phyloP scores from a whole-genome alignment of 441 rosid species.

The Arabidopsis hybrid region DNA sequence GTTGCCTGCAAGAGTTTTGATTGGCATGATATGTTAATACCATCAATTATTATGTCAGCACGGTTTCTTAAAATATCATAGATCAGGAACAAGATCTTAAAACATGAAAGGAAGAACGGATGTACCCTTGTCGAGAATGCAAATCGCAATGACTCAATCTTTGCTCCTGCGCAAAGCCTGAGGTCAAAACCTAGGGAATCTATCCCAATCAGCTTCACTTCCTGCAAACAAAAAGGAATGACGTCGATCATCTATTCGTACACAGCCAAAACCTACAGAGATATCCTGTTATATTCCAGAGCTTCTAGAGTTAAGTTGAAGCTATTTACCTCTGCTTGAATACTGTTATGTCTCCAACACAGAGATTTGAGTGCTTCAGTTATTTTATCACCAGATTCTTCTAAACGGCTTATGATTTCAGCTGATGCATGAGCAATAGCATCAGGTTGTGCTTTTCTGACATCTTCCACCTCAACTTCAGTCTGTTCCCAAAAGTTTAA shows the following conservation, averaged over 20 bases:
- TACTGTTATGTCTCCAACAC: constrained; percentile 84
- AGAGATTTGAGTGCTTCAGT: constrained; percentile 74
- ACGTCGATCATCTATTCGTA: background rate
- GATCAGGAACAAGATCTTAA: background rate
- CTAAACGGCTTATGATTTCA: constrained; percentile 71
- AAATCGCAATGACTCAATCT: constrained; percentile 85
- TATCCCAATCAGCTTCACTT: constrained; percentile 65
- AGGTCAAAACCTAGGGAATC: constrained; percentile 90
- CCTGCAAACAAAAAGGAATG: constrained; percentile 47
- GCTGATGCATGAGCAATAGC: constrained; percentile 74
- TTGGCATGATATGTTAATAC: too few relatives aligned
- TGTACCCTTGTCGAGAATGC: constrained; percentile 73
- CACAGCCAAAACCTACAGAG: background rate
- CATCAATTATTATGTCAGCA: background rate
- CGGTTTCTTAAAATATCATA: background rate
- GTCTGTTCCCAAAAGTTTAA: constrained; percentile 51
- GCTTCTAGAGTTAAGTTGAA: constrained; percentile 18
- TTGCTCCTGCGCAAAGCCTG: constrained; percentile 80
- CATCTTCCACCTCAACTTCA: constrained; percentile 79
- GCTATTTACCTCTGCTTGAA: constrained; percentile 83
- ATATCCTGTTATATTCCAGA: background rate
- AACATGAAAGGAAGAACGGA: background rate
- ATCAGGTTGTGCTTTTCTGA: constrained; percentile 81
- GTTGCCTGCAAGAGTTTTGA: constrained; percentile 66
- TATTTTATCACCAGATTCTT: constrained; percentile 73